Conservation (phyloP, 306 rosid genomes). For the Medicago truncatula region MtrunA17r5.0-ANR NC_053042.1:46232001-46232500, state of each 20-base stretch:
- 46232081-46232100: slow-evolving; percentile 36
- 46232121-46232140: slow-evolving; percentile 26
- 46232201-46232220: slow-evolving; percentile 33
- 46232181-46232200: slow-evolving; percentile 17
- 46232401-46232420: slow-evolving; percentile 41
- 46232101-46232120: slow-evolving; percentile 37
- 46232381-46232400: slow-evolving; percentile 38
- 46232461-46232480: slow-evolving; percentile 39
- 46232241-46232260: slow-evolving; percentile 40
- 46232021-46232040: slow-evolving; percentile 40
- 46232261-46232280: slow-evolving; percentile 43
- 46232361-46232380: slow-evolving; percentile 33
- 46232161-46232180: slow-evolving; percentile 24
- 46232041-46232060: slow-evolving; percentile 45
- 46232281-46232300: slow-evolving; percentile 40
- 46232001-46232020: slow-evolving; percentile 34
- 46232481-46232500: slow-evolving; percentile 43
- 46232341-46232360: slow-evolving; percentile 34
- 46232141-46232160: slow-evolving; percentile 29
- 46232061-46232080: slow-evolving; percentile 16
- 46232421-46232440: slow-evolving; percentile 40
- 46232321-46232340: slow-evolving; percentile 50
- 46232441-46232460: slow-evolving; percentile 30
- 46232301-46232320: slow-evolving; percentile 43
- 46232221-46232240: slow-evolving; percentile 30